Percentiles rank a stretch among this genome's conserved stretches.
These are phyloP conservation scores for Lachnellula willkommii DNA, from an alignment of 2,329 filamentous ascomycete genomes.

Conservation along the genomic window DNA sequence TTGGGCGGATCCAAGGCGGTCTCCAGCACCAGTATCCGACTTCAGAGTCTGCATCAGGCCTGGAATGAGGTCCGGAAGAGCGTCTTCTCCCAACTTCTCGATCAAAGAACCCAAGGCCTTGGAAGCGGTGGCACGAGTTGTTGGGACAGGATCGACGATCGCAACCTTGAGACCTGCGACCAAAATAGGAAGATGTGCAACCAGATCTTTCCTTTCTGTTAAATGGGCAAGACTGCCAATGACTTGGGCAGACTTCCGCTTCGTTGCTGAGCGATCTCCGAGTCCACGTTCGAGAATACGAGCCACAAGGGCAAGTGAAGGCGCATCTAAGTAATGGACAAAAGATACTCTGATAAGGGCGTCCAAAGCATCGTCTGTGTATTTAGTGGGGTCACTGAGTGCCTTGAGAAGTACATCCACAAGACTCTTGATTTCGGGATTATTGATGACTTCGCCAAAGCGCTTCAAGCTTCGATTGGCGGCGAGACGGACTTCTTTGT, in stretches of 20 bases:
- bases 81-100: constrained; percentile 95
- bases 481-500: constrained; percentile 89
- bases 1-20: constrained; percentile 92
- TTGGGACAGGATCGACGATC: constrained; percentile 91
- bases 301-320: constrained; percentile 88
- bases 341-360: constrained; percentile 97
- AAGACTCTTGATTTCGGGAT: constrained; percentile 91
- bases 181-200: constrained; percentile 83
- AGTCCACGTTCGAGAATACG: constrained; percentile 92
- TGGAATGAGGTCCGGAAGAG: constrained; percentile 92
- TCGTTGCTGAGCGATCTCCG: constrained; percentile 85
- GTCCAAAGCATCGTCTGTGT: constrained; percentile 92
- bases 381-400: constrained; percentile 92
- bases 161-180: constrained; percentile 85
- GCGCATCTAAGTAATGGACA: constrained; percentile 95
- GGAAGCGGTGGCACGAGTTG: constrained; percentile 91
- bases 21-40: constrained; percentile 92
- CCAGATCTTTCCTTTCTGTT: constrained; percentile 90
- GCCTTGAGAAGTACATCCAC: constrained; percentile 92
- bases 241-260: constrained; percentile 93
- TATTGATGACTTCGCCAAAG: constrained; percentile 97
- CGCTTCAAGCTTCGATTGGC: constrained; percentile 95
- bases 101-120: constrained; percentile 94
- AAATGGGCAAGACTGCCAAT: constrained; percentile 97
- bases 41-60: constrained; percentile 97